These are phyloP conservation scores for Golubevia pallescens DNA, from an alignment of 1,284 basidiomycete species.

Conservation along the genomic window DNA sequence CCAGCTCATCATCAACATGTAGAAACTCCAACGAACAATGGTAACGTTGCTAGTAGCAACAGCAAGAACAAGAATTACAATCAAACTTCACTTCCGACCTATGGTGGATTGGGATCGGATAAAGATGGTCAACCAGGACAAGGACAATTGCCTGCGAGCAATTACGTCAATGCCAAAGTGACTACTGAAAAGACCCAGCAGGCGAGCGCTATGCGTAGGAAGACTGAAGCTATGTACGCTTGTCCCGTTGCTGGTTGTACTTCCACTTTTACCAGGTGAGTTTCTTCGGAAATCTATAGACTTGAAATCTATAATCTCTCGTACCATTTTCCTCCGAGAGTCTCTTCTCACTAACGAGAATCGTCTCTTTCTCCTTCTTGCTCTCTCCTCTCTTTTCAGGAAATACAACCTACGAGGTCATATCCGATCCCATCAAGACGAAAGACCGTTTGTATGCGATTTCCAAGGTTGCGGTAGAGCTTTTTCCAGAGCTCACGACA, in stretches of 20 bases:
- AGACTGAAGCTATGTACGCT: neutral
- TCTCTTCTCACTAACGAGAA: no score
- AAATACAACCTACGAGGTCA: no score
- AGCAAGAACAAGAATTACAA: slow-evolving; percentile 23
- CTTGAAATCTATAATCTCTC: no score
- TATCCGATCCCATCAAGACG: no score
- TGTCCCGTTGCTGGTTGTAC: neutral
- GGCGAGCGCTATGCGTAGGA: neutral
- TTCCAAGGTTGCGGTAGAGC: no score
- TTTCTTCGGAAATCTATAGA: neutral
- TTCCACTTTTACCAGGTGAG: neutral
- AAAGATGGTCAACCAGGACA: neutral
- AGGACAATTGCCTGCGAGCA: neutral
- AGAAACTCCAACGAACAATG: neutral
- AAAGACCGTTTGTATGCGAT: no score
- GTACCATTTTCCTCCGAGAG: no score
- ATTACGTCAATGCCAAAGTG: neutral
- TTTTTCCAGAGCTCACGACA: no score
- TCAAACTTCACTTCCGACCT: slow-evolving; percentile 21
- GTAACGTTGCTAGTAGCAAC: slow-evolving; percentile 1
- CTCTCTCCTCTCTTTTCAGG: no score
- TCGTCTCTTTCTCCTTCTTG: no score
- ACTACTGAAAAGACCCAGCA: neutral
- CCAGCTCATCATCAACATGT: neutral
- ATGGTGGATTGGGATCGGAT: slow-evolving; percentile 10